phyloP scores from a whole-genome alignment of 192 early-diverging fungal genomes.

The Backusella macrospora region DNA sequence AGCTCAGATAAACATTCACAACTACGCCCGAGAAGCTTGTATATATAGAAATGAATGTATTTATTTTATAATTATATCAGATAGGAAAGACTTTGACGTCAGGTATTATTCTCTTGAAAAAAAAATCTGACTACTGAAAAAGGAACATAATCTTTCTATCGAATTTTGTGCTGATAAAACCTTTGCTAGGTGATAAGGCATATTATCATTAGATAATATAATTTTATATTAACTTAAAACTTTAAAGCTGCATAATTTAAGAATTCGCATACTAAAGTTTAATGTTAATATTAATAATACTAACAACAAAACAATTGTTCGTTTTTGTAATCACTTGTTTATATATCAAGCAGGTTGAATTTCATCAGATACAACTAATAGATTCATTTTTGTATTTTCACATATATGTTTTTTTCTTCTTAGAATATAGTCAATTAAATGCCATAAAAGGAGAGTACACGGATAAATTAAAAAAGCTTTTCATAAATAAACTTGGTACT shows the following conservation, averaged over 20 bases:
- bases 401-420: neutral
- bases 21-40: too few relatives aligned
- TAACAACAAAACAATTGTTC: neutral
- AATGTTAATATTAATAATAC: neutral
- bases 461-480: neutral
- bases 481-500: neutral
- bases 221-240: slow-evolving; percentile 8
- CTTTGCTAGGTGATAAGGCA: neutral
- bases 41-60: too few relatives aligned
- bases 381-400: neutral
- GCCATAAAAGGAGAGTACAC: neutral
- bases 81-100: too few relatives aligned
- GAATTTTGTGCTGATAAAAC: neutral
- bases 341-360: too few relatives aligned
- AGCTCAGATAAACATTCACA: too few relatives aligned
- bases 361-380: too few relatives aligned
- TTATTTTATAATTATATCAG: too few relatives aligned
- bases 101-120: too few relatives aligned
- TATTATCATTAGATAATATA: neutral
- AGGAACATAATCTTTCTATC: neutral
- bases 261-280: neutral
- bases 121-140: too few relatives aligned
- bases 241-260: neutral
- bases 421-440: neutral
- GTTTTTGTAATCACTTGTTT: too few relatives aligned